Evolutionary conservation across 2,329 filamentous ascomycete genomes (phyloP).

Genomic region (Fusarium tanahbumbuense): DNA sequence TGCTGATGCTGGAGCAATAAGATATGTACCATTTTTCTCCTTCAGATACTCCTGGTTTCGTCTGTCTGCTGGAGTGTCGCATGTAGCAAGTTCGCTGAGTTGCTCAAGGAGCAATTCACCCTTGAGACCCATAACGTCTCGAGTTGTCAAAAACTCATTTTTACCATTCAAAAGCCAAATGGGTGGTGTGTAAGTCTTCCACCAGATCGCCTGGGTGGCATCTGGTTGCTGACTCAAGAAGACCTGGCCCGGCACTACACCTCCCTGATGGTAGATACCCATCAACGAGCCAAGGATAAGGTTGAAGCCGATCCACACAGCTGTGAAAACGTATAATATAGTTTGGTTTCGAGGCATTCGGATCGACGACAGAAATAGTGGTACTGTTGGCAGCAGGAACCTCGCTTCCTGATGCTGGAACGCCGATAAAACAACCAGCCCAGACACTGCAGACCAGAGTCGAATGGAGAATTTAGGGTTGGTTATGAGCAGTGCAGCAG

Average conservation of each 20-base stretch:
- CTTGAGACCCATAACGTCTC: constrained; percentile 79
- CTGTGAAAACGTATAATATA: constrained; percentile 66
- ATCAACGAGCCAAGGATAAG: constrained; percentile 74
- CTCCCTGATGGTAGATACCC: constrained; percentile 86
- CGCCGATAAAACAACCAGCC: constrained; percentile 75
- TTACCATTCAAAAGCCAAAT: constrained; percentile 83
- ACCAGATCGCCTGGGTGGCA: constrained; percentile 79
- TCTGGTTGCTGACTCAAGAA: constrained; percentile 78
- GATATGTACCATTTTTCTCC: constrained; percentile 72
- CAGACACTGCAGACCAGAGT: constrained; percentile 79
- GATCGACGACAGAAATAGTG: constrained; percentile 80
- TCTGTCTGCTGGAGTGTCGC: constrained; percentile 68
- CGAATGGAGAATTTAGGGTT: constrained; percentile 69
- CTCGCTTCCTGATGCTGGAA: constrained; percentile 85
- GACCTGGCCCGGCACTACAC: constrained; percentile 79
- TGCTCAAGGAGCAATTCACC: constrained; percentile 69
- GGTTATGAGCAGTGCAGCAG: constrained; percentile 69
- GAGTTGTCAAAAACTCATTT: constrained; percentile 76
- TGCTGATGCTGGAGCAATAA: constrained; percentile 80
- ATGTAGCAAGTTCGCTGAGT: constrained; percentile 70
- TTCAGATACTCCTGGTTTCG: constrained; percentile 68
- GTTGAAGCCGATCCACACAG: constrained; percentile 77
- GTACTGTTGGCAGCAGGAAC: constrained; percentile 80
- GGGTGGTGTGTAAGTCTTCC: constrained; percentile 87
- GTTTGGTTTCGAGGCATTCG: constrained; percentile 69